phyloP scores from a whole-genome alignment of 2,329 filamentous ascomycete species.

The Fusarium pseudoanthophilum region DNA sequence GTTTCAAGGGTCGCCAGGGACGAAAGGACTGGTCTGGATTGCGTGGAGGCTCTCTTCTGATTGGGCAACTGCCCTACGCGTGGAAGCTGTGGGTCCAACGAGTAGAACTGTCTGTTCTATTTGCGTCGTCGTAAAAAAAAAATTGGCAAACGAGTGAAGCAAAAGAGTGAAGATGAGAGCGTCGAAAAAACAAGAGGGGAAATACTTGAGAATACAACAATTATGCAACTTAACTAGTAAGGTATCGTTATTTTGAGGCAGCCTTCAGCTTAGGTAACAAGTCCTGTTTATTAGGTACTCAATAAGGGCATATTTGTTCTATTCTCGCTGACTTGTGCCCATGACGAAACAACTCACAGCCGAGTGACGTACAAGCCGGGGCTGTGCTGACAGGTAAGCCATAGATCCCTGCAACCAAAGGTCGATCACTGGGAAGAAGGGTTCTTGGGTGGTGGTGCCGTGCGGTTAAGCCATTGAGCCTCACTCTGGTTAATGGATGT shows the following conservation, averaged over 20 bases:
- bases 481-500: slow-evolving; percentile 12
- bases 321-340: slow-evolving; percentile 31
- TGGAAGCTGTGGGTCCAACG: slow-evolving; percentile 32
- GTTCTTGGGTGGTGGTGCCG: slow-evolving; percentile 5
- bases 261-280: slow-evolving; percentile 17
- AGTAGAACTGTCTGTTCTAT: slow-evolving; percentile 5
- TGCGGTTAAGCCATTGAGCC: slow-evolving; percentile 24
- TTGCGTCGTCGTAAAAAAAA: slow-evolving; percentile 2
- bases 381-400: slow-evolving; percentile 40
- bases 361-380: slow-evolving; percentile 44
- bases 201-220: neutral
- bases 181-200: slow-evolving; percentile 13
- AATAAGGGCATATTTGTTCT: slow-evolving; percentile 1
- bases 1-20: slow-evolving; percentile 34
- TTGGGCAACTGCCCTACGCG: slow-evolving; percentile 34
- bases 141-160: slow-evolving; percentile 3
- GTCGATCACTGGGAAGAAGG: slow-evolving; percentile 28
- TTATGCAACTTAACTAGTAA: neutral
- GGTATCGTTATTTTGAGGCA: neutral
- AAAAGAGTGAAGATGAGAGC: neutral
- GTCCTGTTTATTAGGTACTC: slow-evolving; percentile 15
- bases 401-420: slow-evolving; percentile 25
- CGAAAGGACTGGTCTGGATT: slow-evolving; percentile 31
- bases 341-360: slow-evolving; percentile 37
- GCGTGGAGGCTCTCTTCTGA: slow-evolving; percentile 36